Base-by-base conservation (phyloP, 148 eudicot genomes). In the Polygonum aviculare region DNA sequence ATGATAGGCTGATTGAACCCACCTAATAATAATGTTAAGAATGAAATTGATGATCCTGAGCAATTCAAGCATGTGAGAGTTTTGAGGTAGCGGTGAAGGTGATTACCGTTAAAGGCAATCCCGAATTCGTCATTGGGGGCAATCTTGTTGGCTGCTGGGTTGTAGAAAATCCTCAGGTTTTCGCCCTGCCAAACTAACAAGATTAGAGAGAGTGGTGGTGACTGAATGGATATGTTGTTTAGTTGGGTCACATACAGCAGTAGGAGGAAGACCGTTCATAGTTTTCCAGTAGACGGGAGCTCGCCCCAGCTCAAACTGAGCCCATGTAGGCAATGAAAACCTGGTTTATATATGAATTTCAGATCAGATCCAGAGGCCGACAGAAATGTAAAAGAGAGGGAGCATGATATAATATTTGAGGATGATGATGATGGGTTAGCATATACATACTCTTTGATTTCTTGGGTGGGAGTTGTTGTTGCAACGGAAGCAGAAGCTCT, bases 1-100 rank as follows among this genome's bases (percentile, higher is more conserved):
- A 94, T 92, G 54, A 94, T 94, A 2, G 98, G 98, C 86, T 94
- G 98, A 74, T 94, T 94, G 82, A 94, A 94, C 5, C 98, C 97
- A 35, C 98, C 97, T 94, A 67, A 15, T 19, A 65, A 65, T 10
- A 7, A 44, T 6, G 12, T 62, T 33, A 31, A 31, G 69, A 18
- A 15, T 14, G 55, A 51, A 51, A 16, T 51, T 12, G 55, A 51
- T 51, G n/a, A 51, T 51, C 16, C 55, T 5, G 8, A 41, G 8
- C 31, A 26, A 26, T 6, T 8, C 44, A 6, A 44, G 9, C 7
- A 44, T 44, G 47, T 44, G 57, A 51, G 57, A 26, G 31, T 26
- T 54, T 54, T 54, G 60, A 54, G 19, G 8, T 59, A 22, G n/a
- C n/a, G 12, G 22, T 59, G 35, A 59, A 26, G 36, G 9, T 60